Evolutionary conservation across 106 monocot genomes (phyloP).

Genomic region (Amphibolis antarctica): DNA sequence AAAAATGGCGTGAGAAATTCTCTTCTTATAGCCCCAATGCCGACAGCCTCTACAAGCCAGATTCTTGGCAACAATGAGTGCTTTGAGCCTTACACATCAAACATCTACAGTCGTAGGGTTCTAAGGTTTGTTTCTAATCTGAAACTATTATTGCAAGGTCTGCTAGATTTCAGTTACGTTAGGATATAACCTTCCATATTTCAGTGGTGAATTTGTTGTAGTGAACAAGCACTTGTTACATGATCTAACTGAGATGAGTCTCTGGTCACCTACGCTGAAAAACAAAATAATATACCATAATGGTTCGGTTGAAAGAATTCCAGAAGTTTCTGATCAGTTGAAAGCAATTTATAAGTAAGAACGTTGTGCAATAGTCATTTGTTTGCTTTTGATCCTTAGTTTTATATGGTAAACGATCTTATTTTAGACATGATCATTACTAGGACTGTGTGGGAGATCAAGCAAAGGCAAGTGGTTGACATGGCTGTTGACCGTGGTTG

Average conservation of each 20-base stretch:
- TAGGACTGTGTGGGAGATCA: conserved; percentile 52
- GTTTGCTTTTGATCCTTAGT: background rate
- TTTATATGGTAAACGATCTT: background rate
- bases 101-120: conserved; percentile 85
- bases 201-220: conserved; percentile 78
- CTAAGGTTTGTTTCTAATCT: conserved; percentile 32
- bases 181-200: background rate
- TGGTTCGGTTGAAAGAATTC: conserved; percentile 47
- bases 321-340: conserved; percentile 43
- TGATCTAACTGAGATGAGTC: conserved; percentile 67
- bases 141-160: background rate
- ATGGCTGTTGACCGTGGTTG: conserved; percentile 46
- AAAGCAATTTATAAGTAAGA: conserved; percentile 58
- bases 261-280: conserved; percentile 58
- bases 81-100: conserved; percentile 89
- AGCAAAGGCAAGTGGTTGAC: conserved; percentile 41
- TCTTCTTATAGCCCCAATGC: conserved; percentile 96
- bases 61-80: conserved; percentile 97
- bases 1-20: conserved; percentile 78
- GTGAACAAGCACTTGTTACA: conserved; percentile 85
- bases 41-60: conserved; percentile 96
- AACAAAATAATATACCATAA: conserved; percentile 64
- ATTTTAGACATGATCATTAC: background rate
- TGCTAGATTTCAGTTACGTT: background rate
- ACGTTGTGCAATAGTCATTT: background rate